These are phyloP conservation scores for Galeopsis tetrahit DNA, from an alignment of 257 asterid genomes.

Conservation along the genomic window DNA sequence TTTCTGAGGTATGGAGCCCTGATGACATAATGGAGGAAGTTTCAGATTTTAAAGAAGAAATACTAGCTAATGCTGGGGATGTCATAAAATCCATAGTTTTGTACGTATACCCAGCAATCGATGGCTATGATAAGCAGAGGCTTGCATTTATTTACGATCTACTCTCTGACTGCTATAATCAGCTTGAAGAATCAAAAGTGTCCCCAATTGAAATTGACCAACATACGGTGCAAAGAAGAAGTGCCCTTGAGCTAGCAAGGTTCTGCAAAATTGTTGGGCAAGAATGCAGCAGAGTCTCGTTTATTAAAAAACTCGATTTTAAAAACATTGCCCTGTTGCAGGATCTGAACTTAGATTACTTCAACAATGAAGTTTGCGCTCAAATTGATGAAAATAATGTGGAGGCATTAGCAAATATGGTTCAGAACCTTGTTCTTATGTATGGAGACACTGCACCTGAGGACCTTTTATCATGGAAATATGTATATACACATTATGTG, in stretches of 20 bases:
- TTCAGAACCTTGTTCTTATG: slow-evolving; percentile 60
- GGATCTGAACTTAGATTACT: slow-evolving; percentile 69
- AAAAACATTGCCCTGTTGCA: slow-evolving; percentile 79
- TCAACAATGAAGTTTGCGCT: slow-evolving; percentile 70
- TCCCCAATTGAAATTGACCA: slow-evolving; percentile 39
- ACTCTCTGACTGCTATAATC: slow-evolving; percentile 79
- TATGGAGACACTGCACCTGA: slow-evolving; percentile 55
- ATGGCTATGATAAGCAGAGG: slow-evolving; percentile 86
- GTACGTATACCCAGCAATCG: slow-evolving; percentile 70
- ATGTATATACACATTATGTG: slow-evolving; percentile 61
- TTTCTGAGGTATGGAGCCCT: slow-evolving; percentile 75
- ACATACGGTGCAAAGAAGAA: slow-evolving; percentile 36
- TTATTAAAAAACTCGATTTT: slow-evolving; percentile 66
- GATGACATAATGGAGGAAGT: slow-evolving; percentile 70
- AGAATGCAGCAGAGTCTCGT: slow-evolving; percentile 81
- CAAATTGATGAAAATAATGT: slow-evolving; percentile 73
- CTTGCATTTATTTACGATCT: slow-evolving; percentile 76
- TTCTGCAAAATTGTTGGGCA: slow-evolving; percentile 61
- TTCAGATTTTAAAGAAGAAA: slow-evolving; percentile 59
- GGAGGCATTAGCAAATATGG: slow-evolving; percentile 85
- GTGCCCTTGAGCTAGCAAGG: slow-evolving; percentile 46
- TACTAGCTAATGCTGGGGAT: slow-evolving; percentile 66
- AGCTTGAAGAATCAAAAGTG: slow-evolving; percentile 52
- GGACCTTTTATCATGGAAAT: slow-evolving; percentile 66
- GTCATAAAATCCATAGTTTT: slow-evolving; percentile 57